These are phyloP conservation scores for Saccharomycopsis vini DNA, from an alignment of 805 yeast species.

Conservation along the genomic window DNA sequence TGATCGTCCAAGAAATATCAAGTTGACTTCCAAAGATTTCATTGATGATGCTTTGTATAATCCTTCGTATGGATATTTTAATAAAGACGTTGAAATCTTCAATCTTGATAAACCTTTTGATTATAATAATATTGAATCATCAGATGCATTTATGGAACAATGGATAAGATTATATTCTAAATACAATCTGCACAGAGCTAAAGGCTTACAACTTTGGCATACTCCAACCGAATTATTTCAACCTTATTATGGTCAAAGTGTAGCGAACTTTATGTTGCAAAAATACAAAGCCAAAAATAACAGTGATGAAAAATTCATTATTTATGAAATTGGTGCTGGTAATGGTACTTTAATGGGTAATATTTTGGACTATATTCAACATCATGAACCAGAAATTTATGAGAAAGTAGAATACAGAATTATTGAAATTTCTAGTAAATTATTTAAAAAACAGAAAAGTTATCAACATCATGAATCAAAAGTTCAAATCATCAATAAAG, in stretches of 20 bases:
- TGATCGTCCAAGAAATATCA: slow-evolving; percentile 49
- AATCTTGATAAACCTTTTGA: slow-evolving; percentile 47
- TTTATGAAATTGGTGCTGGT: slow-evolving; percentile 87
- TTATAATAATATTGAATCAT: slow-evolving; percentile 46
- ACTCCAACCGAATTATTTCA: slow-evolving; percentile 82
- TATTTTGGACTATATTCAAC: slow-evolving; percentile 54
- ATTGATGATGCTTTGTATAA: slow-evolving; percentile 81
- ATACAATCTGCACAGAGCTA: slow-evolving; percentile 18
- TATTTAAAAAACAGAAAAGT: slow-evolving; percentile 48
- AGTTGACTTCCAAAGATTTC: slow-evolving; percentile 71
- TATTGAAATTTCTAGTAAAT: slow-evolving; percentile 58
- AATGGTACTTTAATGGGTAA: slow-evolving; percentile 80
- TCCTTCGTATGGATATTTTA: slow-evolving; percentile 74
- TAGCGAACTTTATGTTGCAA: slow-evolving; percentile 70
- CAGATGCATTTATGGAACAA: slow-evolving; percentile 58
- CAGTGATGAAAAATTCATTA: slow-evolving; percentile 61
- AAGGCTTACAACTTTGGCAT: slow-evolving; percentile 64
- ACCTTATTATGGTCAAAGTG: slow-evolving; percentile 77
- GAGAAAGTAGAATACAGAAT: slow-evolving; percentile 56
- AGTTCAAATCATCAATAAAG: slow-evolving; percentile 60
- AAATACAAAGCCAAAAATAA: slow-evolving; percentile 60
- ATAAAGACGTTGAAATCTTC: slow-evolving; percentile 69
- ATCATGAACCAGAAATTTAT: slow-evolving; percentile 66
- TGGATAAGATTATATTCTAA: slow-evolving; percentile 53
- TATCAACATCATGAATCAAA: slow-evolving; percentile 36